phyloP scores from a whole-genome alignment of 768 basidiomycete species.

The Daedalea quercina region DNA sequence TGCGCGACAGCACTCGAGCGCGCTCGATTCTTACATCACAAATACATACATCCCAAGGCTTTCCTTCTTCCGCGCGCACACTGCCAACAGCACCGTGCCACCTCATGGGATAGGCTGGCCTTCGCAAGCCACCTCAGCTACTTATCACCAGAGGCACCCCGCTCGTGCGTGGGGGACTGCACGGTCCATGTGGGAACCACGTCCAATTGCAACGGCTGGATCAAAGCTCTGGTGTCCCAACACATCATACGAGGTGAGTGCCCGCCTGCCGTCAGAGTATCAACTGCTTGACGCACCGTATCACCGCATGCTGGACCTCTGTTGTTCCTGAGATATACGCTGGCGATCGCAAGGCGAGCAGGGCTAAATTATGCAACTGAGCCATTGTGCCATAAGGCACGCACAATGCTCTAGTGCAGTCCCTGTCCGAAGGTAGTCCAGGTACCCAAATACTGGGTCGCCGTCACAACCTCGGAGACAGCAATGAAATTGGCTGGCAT shows the following conservation, averaged over 20 bases:
- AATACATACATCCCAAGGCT: constrained; percentile 2
- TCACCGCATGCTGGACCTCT: neutral
- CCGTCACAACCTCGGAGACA: too few relatives aligned
- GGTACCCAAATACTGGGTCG: too few relatives aligned
- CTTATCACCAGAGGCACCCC: neutral
- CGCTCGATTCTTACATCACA: constrained; percentile 2
- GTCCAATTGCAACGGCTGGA: neutral
- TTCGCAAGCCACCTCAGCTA: neutral
- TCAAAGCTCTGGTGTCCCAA: neutral
- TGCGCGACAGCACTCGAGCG: neutral
- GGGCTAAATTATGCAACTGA: too few relatives aligned
- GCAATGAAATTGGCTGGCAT: too few relatives aligned
- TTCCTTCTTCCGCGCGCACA: neutral
- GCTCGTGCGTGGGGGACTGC: neutral
- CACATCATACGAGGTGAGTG: neutral
- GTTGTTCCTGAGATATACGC: constrained; percentile 4
- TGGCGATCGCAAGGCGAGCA: neutral
- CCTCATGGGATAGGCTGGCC: constrained; percentile 1
- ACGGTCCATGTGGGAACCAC: neutral
- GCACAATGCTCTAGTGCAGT: too few relatives aligned
- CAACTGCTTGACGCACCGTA: neutral
- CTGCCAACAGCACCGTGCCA: too few relatives aligned
- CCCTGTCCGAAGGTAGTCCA: too few relatives aligned
- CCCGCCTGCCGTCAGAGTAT: neutral
- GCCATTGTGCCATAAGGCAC: too few relatives aligned